phyloP scores from a whole-genome alignment of 371 early-diverging fungal genomes.

The Syncephalastrum sp. region DNA sequence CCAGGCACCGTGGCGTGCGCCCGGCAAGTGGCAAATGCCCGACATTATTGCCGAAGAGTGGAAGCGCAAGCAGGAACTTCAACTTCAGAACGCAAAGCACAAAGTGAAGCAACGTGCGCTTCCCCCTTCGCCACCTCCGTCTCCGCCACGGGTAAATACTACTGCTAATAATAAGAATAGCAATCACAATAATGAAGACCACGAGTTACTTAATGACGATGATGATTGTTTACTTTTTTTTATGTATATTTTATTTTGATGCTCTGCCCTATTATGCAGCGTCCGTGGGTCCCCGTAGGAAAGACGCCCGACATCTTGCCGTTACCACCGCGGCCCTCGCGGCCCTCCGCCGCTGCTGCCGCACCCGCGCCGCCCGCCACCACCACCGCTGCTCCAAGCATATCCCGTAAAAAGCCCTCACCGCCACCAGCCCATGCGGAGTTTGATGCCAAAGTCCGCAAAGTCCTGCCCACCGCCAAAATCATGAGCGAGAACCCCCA shows the following conservation, averaged over 20 bases:
- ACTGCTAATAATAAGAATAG: conserved; percentile 1
- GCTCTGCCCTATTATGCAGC: conserved; percentile 12
- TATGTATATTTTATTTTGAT: no score
- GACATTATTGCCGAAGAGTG: conserved; percentile 48
- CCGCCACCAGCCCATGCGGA: conserved; percentile 29
- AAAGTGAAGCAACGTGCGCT: conserved; percentile 11
- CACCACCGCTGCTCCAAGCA: no score
- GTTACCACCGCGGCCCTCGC: conserved; percentile 43
- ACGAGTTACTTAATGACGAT: background rate
- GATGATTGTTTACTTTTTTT: conserved; percentile 4
- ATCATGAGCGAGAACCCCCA: conserved; percentile 43
- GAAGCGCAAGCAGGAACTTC: conserved; percentile 13
- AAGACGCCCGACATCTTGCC: conserved; percentile 37
- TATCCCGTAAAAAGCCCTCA: no score
- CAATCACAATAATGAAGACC: background rate
- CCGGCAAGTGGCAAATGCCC: conserved; percentile 48
- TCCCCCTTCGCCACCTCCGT: conserved; percentile 3
- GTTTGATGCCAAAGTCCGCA: conserved; percentile 48
- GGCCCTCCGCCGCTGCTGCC: conserved; percentile 24
- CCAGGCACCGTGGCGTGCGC: conserved; percentile 47
- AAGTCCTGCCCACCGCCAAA: conserved; percentile 42
- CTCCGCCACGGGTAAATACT: conserved; percentile 5
- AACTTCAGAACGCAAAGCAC: conserved; percentile 11
- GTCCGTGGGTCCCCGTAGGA: conserved; percentile 46
- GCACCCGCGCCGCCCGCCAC: conserved; percentile 11